Evolutionary conservation across 805 yeast species (phyloP), one percentile per base, ranked within the genome.

Genomic region (Monosporozyma yasuniensis): DNA sequence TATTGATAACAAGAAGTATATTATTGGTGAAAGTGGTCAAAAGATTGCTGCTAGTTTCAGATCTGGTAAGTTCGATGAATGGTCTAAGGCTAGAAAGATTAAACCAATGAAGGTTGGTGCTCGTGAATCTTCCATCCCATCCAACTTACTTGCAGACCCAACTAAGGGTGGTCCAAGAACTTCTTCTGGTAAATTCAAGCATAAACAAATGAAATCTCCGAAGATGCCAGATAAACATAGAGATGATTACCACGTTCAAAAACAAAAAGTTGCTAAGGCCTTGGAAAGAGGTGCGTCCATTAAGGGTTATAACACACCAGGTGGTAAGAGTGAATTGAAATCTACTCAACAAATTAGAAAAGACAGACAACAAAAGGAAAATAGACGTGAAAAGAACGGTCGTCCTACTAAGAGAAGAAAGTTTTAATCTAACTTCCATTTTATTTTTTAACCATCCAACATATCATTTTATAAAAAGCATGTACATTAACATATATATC

Each of bases 21-120:
- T 93, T 60, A 83, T 88, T 55, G 95, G 98, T 54, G 99, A 93
- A 66, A 83, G 87, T 66, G 99, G 99, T 7, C 89, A 84, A 59
- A 80, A 79, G 64, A 80, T 93, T 46, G 96, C 98, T 6, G 98
- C 99, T 1, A 77, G 93, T 12, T 88, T 82, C 70, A 77, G 87
- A 62, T 82, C 95, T 2, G 99, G 99, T 44, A 81, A 87, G 56
- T 93, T 80, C 61, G 98, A 90, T 49, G 84, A 83, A 42, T 93
- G 99, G 99, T 85, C 85, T 64, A 76, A 81, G 55, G 79, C 81
- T 37, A 78, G 88, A 65, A 79, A 76, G 56, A 61, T 80, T 43
- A 73, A 75, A 48, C 74, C 80, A 44, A 56, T 72, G 48, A 73
- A 73, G 55, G 79, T 75, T 23, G 89, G 87, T 11, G 71, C 84